Base-by-base conservation (phyloP, 495 filamentous ascomycete genomes). In the Penicillium crystallinum region DNA sequence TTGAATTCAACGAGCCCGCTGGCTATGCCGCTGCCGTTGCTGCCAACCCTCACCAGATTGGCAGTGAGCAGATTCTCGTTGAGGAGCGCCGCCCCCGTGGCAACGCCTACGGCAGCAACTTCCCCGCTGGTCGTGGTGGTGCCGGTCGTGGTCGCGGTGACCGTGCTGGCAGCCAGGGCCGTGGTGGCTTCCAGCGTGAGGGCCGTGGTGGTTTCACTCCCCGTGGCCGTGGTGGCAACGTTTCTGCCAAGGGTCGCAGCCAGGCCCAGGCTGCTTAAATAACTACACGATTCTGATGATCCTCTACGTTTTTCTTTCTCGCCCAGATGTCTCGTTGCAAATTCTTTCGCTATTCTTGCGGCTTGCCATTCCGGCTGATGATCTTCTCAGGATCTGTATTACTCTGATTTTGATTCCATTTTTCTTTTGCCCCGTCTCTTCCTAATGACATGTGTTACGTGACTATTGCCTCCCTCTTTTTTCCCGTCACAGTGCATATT, bases 1-100 rank as follows among this genome's bases (percentile, higher is more conserved):
- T 96, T 54, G 95, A 98, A 64, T 98, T 95, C 65, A 83, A 82
- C 58, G 87, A 87, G 34, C 61, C 80, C 40, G 78, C 89, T 40
- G 89, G 81, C 18, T 97, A 92, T 66, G 75, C 84, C 57, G 86
- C 88, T 53, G 93, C 93, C 21, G 78, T 90, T 34, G 80, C 80
- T 50, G 88, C 83, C 51, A 97, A 93, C 75, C 91, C 95, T 9
- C 90, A 93, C 73, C 78, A 79, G 40, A 81, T 98, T 46, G 87
- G 82, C 48, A 85, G 81, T 63, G 87, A 95, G 69, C 83, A 82
- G 58, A 82, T 98, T 58, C 71, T 77, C 49, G 88, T 98, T 25
- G 95, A 97, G 68, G 89, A 91, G 68, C 91, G 93, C 57, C 89
- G 89, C 49, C 78, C 86, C 45, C 89, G 88, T 65, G 73, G 84